phyloP scores from a whole-genome alignment of 768 basidiomycete genomes.

The Pleurotus ostreatus region DNA sequence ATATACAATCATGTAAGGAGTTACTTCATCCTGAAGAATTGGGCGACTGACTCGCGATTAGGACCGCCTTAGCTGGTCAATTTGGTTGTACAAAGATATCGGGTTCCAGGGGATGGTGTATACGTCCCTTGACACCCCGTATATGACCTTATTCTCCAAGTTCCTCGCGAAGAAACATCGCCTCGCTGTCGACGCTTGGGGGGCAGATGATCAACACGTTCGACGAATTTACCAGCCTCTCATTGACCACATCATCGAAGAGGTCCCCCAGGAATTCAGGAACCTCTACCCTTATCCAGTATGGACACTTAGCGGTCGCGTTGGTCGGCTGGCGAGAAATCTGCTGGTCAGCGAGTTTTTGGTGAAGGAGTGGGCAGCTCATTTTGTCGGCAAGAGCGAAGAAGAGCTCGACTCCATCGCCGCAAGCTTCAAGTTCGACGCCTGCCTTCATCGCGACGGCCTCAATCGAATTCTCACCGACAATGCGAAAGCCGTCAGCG shows the following conservation, averaged over 20 bases:
- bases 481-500: slow-evolving; percentile 23
- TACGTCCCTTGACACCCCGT: slow-evolving; percentile 60
- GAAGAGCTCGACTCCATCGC: slow-evolving; percentile 70
- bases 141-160: slow-evolving; percentile 62
- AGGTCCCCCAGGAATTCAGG: slow-evolving; percentile 48
- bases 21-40: background rate
- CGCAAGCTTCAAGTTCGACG: slow-evolving; percentile 65
- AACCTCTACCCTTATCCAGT: slow-evolving; percentile 59
- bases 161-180: slow-evolving; percentile 79
- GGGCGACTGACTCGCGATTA: slow-evolving; percentile 16
- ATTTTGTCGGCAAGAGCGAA: slow-evolving; percentile 56
- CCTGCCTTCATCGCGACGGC: slow-evolving; percentile 65
- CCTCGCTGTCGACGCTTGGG: slow-evolving; percentile 77
- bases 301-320: slow-evolving; percentile 55
- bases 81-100: slow-evolving; percentile 87
- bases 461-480: slow-evolving; percentile 53
- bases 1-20: slow-evolving; percentile 59
- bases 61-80: slow-evolving; percentile 74
- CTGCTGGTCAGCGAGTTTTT: slow-evolving; percentile 71
- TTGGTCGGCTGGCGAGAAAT: slow-evolving; percentile 58
- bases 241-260: slow-evolving; percentile 50
- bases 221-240: slow-evolving; percentile 40
- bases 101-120: slow-evolving; percentile 88
- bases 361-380: slow-evolving; percentile 70
- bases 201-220: slow-evolving; percentile 58